These are phyloP conservation scores for Pseudogymnoascus sp. DNA, from an alignment of 2,329 filamentous ascomycete species.

Conservation along the genomic window DNA sequence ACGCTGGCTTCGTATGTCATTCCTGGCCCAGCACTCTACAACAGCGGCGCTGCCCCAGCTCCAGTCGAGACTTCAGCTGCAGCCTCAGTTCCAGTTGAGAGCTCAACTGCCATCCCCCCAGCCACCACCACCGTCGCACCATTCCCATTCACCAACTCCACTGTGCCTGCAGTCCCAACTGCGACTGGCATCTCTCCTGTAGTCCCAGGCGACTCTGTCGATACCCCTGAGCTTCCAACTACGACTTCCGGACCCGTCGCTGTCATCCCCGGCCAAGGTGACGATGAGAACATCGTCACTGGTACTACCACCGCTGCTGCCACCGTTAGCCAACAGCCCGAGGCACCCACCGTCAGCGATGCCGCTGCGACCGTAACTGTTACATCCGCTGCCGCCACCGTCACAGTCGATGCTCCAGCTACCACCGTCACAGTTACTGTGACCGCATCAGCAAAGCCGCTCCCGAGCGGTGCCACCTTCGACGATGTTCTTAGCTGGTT, in stretches of 20 bases:
- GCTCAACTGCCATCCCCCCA: background rate
- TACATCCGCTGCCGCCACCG: conserved; percentile 7
- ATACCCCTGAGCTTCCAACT: conserved; percentile 9
- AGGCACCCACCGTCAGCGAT: background rate
- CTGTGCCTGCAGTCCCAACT: conserved; percentile 14
- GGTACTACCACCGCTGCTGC: conserved; percentile 8
- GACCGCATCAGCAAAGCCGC: conserved; percentile 8
- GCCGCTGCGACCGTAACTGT: conserved; percentile 9
- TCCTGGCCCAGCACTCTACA: conserved; percentile 29
- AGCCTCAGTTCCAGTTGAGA: too few relatives aligned
- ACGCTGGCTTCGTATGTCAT: conserved; percentile 24
- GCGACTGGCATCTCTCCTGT: conserved; percentile 32
- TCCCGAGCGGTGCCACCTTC: background rate
- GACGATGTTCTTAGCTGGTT: conserved; percentile 4
- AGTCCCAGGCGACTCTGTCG: conserved; percentile 26
- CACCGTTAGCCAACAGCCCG: background rate
- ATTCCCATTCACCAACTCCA: background rate
- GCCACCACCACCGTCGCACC: conserved; percentile 4
- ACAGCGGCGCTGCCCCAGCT: conserved; percentile 12
- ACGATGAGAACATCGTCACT: conserved; percentile 26
- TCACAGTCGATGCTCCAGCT: conserved; percentile 2
- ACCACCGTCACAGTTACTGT: conserved; percentile 9
- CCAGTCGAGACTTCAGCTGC: background rate
- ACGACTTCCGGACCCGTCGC: conserved; percentile 29
- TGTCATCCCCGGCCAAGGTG: background rate